phyloP scores from a whole-genome alignment of 352 stramenopile genomes.

The Phytophthora hybrid region DNA sequence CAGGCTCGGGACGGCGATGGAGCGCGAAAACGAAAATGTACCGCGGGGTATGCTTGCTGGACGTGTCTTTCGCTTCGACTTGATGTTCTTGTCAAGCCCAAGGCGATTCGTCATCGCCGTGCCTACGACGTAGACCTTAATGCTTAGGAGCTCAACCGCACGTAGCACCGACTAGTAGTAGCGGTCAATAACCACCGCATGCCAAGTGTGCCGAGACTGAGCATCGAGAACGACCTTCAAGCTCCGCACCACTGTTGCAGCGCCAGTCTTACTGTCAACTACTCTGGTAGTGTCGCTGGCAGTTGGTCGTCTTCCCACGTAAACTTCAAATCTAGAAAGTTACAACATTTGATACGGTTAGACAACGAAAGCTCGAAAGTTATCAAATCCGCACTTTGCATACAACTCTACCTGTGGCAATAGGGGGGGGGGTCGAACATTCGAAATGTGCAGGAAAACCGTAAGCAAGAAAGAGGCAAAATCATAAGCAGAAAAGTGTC shows the following conservation, averaged over 20 bases:
- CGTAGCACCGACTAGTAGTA: slow-evolving; percentile 1
- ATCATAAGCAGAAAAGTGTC: no score
- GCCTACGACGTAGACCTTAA: not conserved
- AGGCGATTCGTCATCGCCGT: slow-evolving; percentile 4
- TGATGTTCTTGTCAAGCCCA: slow-evolving; percentile 11
- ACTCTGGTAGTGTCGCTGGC: not conserved
- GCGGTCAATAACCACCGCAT: not conserved
- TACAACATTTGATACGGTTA: slow-evolving; percentile 14
- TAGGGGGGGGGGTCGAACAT: not conserved
- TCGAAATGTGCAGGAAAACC: no score
- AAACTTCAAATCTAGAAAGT: slow-evolving; percentile 26
- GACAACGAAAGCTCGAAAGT: slow-evolving; percentile 14
- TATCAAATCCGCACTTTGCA: not conserved
- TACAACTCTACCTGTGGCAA: slow-evolving; percentile 19
- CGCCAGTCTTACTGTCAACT: slow-evolving; percentile 20
- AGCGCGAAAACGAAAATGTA: slow-evolving; percentile 14
- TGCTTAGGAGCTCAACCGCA: not conserved
- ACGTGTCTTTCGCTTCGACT: slow-evolving; percentile 3
- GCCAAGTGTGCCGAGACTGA: no score
- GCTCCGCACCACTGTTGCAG: slow-evolving; percentile 12
- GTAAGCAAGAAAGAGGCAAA: no score
- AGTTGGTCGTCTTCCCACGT: not conserved
- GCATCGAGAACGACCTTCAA: slow-evolving; percentile 1
- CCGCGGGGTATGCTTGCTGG: slow-evolving; percentile 3
- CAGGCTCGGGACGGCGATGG: slow-evolving; percentile 18